A percentile compares a stretch with the other conserved stretches of the same genome.
phyloP scores from a whole-genome alignment of 352 stramenopile genomes.

The Pythium apleroticum region DNA sequence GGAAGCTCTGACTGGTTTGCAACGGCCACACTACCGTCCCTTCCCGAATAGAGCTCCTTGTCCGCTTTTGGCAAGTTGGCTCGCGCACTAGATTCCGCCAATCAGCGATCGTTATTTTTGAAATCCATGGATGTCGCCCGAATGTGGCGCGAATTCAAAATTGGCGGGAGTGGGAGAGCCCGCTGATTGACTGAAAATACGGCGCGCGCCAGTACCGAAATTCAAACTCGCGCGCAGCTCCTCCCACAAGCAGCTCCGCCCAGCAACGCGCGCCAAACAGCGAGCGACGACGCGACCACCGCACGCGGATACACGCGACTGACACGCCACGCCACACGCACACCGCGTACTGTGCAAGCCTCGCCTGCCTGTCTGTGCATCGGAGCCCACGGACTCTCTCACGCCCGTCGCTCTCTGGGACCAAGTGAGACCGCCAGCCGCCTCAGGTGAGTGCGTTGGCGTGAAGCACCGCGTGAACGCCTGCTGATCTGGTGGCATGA shows the following conservation, averaged over 20 bases:
- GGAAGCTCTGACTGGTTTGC: conserved; percentile 13
- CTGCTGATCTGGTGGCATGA: neutral
- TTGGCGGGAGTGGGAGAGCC: conserved; percentile 21
- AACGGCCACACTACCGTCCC: conserved; percentile 1
- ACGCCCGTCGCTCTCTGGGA: neutral
- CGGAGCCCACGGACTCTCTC: too few relatives aligned
- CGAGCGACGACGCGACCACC: neutral
- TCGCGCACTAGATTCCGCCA: conserved; percentile 17
- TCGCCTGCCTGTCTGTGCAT: too few relatives aligned
- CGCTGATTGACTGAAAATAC: conserved; percentile 24
- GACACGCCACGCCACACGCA: neutral
- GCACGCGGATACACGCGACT: neutral
- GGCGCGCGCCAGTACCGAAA: conserved; percentile 15
- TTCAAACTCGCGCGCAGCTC: conserved; percentile 24
- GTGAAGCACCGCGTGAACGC: neutral
- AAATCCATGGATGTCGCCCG: conserved; percentile 13
- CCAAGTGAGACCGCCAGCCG: neutral
- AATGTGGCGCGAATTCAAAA: conserved; percentile 9
- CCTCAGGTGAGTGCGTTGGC: neutral
- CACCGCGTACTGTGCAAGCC: too few relatives aligned
- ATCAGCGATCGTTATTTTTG: conserved; percentile 13
- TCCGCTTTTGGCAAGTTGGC: too few relatives aligned
- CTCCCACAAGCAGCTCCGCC: conserved; percentile 8
- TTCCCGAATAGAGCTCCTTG: conserved; percentile 16
- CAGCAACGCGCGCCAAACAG: conserved; percentile 17